Evolutionary conservation across 2,329 filamentous ascomycete species (phyloP), one percentile per base, ranked within the genome.

Genomic region (Apiospora kogelbergensis): DNA sequence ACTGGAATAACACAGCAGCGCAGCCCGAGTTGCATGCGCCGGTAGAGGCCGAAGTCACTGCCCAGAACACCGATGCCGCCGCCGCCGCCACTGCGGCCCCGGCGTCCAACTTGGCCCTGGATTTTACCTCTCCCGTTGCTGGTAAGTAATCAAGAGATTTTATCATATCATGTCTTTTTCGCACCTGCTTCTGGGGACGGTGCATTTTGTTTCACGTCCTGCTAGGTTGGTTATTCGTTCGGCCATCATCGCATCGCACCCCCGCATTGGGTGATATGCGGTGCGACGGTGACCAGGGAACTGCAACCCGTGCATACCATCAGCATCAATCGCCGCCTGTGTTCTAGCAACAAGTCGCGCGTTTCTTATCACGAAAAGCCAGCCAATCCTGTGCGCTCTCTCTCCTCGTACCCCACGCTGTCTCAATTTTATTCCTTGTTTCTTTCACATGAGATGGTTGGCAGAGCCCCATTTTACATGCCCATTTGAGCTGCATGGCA

Each of bases 1-100:
- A 95, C 76, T 93, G 91, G 78, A 93, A 95, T 78, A 24, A 68
- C 41, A 40, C 60, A 22, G 30, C 60, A 22, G 30, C 37, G 15
- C 22, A 46, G 24, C 53, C 57, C 44, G 68, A 67, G 20, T 57
- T 46, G 40, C 53, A 60, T 53, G 53, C 57, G 30, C 65, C 65
- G n/a, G 40, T 66, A 41, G 60, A 65, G 22, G 44, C 44, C 17
- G 69, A 70, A 37, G 53, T 42, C 37, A 64, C 63, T 42, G 48
- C 46, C 33, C 67, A 30, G 30, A 48, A 63, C 41, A 48, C 42
- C 48, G 30, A 44, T 33, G 48, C 48, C 26, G 48, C 15, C 15
- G 17, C 48, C 48, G 26, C 26, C 48, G 17, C 26, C 41, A 44
- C 22, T 30, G 41, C 64, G 41, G 42, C 41, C 20, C 42, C 64